Percentiles rank a stretch among this genome's conserved stretches.
These are phyloP conservation scores for Cordyceps javanica DNA, from an alignment of 2,329 filamentous ascomycete species.

Conservation along the genomic window DNA sequence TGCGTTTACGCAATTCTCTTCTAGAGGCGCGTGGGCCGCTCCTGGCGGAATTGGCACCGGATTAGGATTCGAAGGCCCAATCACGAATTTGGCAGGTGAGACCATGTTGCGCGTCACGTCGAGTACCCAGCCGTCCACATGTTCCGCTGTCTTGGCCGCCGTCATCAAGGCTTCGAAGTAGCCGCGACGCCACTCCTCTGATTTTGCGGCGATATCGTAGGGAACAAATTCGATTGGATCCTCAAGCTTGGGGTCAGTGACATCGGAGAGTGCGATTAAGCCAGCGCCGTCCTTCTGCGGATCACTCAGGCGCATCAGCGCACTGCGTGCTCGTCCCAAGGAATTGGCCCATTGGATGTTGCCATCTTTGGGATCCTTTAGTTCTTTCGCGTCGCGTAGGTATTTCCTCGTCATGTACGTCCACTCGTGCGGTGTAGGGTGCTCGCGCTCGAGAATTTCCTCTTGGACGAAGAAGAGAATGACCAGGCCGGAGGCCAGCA, in stretches of 20 bases:
- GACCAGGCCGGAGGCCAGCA: slow-evolving; percentile 52
- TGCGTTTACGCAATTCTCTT: slow-evolving; percentile 67
- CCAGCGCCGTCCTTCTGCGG: slow-evolving; percentile 60
- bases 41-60: slow-evolving; percentile 66
- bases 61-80: slow-evolving; percentile 77
- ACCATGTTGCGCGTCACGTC: slow-evolving; percentile 61
- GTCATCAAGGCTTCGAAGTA: slow-evolving; percentile 81
- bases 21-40: slow-evolving; percentile 56
- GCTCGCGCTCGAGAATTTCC: slow-evolving; percentile 67
- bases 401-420: slow-evolving; percentile 61
- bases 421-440: slow-evolving; percentile 83
- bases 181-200: slow-evolving; percentile 76
- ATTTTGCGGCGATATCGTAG: slow-evolving; percentile 67
- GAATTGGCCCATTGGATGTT: slow-evolving; percentile 62
- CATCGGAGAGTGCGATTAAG: slow-evolving; percentile 44
- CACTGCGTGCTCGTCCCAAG: slow-evolving; percentile 51
- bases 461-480: slow-evolving; percentile 63
- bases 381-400: slow-evolving; percentile 57
- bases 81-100: slow-evolving; percentile 67
- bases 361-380: slow-evolving; percentile 47
- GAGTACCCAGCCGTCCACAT: slow-evolving; percentile 71
- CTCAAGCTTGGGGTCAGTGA: slow-evolving; percentile 63
- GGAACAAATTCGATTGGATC: slow-evolving; percentile 59
- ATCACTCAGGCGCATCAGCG: slow-evolving; percentile 65
- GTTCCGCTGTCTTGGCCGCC: slow-evolving; percentile 68